Evolutionary conservation across 1,284 basidiomycete genomes (phyloP).

Genomic region (Austroboletus sp.): DNA sequence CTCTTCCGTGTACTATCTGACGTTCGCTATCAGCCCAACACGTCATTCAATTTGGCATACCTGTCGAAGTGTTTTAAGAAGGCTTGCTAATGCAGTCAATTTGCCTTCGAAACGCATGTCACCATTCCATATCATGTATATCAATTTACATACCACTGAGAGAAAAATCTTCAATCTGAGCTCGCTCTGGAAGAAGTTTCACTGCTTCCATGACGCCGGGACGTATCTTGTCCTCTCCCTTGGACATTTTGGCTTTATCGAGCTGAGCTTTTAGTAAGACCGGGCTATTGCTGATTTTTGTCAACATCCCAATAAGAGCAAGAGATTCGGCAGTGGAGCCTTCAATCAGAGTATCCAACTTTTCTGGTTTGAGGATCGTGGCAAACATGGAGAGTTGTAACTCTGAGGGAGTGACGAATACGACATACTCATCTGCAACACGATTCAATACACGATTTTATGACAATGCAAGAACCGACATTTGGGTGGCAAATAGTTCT

Average conservation of each 20-base stretch:
- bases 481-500: constrained; percentile 86
- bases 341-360: constrained; percentile 57
- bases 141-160: constrained; percentile 56
- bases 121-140: background rate
- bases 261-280: constrained; percentile 65
- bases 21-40: constrained; percentile 1
- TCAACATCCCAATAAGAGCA: constrained; percentile 74
- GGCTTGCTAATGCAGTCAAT: constrained; percentile 64
- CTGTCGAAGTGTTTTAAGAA: constrained; percentile 62
- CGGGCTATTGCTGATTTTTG: constrained; percentile 92
- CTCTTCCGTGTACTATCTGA: constrained; percentile 66
- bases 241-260: constrained; percentile 32
- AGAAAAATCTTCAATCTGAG: constrained; percentile 61
- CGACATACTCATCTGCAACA: constrained; percentile 79
- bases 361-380: constrained; percentile 65
- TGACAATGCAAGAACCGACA: constrained; percentile 40
- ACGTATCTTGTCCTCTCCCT: constrained; percentile 37
- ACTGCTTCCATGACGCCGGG: constrained; percentile 59
- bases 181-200: constrained; percentile 57
- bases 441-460: constrained; percentile 2
- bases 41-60: constrained; percentile 32
- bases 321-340: constrained; percentile 72
- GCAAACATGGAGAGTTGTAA: constrained; percentile 80
- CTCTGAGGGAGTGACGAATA: constrained; percentile 79
- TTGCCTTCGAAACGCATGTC: constrained; percentile 56